Conservation (phyloP, 1,139 yeast genomes). For the Yamadazyma atmosphaerica region DNA sequence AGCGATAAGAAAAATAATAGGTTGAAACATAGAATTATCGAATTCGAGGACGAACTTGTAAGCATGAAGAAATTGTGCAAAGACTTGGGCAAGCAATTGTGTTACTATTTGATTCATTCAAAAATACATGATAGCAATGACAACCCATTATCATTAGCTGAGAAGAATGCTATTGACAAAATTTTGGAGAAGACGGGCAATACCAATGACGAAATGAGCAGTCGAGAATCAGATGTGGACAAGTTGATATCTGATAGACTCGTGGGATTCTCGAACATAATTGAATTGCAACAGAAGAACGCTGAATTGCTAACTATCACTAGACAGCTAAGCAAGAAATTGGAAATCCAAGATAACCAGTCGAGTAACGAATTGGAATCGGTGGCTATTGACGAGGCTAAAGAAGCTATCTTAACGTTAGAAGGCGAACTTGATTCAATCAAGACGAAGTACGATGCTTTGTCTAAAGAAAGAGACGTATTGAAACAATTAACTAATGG, state of each 20-base stretch:
- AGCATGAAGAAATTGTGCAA: constrained; percentile 56
- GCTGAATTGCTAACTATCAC: constrained; percentile 67
- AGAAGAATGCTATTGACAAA: constrained; percentile 52
- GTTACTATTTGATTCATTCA: constrained; percentile 67
- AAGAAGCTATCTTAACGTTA: constrained; percentile 67
- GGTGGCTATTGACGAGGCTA: constrained; percentile 71
- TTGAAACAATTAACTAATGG: constrained; percentile 44
- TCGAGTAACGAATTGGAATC: constrained; percentile 48
- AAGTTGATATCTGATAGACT: constrained; percentile 69
- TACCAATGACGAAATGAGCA: constrained; percentile 15
- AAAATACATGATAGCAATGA: constrained; percentile 52
- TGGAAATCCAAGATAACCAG: constrained; percentile 56
- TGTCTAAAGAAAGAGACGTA: constrained; percentile 65
- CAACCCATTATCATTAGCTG: constrained; percentile 59
- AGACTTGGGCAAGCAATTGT: constrained; percentile 81
- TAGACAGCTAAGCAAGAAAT: constrained; percentile 65
- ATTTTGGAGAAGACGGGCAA: constrained; percentile 41
- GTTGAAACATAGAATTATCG: constrained; percentile 28
- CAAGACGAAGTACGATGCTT: constrained; percentile 51
- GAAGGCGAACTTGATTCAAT: constrained; percentile 60
- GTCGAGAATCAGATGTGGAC: constrained; percentile 65
- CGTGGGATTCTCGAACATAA: constrained; percentile 63
- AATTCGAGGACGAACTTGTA: constrained; percentile 40
- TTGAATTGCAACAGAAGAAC: constrained; percentile 73
- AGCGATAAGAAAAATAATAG: constrained; percentile 40